phyloP scores from a whole-genome alignment of 1,284 basidiomycete species.

The Cutaneotrichosporon daszewskae region DNA sequence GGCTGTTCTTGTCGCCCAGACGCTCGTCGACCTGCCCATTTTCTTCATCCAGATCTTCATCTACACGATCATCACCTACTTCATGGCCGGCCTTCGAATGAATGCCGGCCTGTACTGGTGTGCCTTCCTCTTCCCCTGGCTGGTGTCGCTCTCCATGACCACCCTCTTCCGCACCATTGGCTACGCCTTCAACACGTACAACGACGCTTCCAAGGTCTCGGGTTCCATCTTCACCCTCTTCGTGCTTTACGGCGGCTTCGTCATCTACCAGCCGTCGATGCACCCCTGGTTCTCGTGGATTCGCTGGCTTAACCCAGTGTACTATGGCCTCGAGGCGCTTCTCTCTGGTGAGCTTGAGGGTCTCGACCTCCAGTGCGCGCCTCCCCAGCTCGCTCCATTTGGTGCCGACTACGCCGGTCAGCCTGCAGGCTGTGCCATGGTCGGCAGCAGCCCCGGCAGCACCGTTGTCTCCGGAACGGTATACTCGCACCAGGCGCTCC shows the following conservation, averaged over 20 bases:
- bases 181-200: conserved; percentile 36
- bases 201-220: conserved; percentile 42
- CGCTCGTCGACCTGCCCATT: conserved; percentile 55
- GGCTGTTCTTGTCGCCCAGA: conserved; percentile 57
- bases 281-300: conserved; percentile 29
- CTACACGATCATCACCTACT: conserved; percentile 47
- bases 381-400: conserved; percentile 45
- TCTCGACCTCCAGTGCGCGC: conserved; percentile 39
- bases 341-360: conserved; percentile 49
- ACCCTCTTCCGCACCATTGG: conserved; percentile 41
- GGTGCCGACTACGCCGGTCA: conserved; percentile 36
- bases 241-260: conserved; percentile 35
- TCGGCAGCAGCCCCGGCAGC: conserved; percentile 31
- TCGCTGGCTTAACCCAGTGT: conserved; percentile 30
- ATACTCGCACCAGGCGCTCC: conserved; percentile 43
- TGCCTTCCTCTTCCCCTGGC: conserved; percentile 30
- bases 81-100: conserved; percentile 29
- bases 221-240: conserved; percentile 34
- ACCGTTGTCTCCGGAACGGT: conserved; percentile 20
- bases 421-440: conserved; percentile 40
- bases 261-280: conserved; percentile 38
- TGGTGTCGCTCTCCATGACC: conserved; percentile 28
- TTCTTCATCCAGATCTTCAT: conserved; percentile 44
- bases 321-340: conserved; percentile 37
- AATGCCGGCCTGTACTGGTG: conserved; percentile 42